Conservation (phyloP, 2,329 filamentous ascomycete genomes). For the Xylariomycetidae sp. region DNA sequence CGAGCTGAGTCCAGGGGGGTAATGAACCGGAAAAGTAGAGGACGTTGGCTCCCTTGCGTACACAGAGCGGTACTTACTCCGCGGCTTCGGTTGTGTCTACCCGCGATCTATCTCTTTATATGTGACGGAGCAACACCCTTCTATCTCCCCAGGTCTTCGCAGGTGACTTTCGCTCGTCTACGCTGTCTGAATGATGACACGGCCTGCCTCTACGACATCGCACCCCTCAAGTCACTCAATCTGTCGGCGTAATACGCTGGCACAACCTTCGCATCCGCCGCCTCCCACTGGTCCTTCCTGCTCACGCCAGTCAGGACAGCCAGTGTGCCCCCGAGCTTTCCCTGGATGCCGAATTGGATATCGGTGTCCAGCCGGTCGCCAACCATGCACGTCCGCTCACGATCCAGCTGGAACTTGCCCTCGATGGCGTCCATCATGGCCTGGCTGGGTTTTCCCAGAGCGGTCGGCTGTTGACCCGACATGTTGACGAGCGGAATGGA, state of each 20-base stretch:
- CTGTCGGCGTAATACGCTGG: constrained; percentile 81
- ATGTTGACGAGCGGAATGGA: constrained; percentile 73
- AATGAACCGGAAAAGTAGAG: too few species aligned
- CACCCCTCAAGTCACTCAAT: constrained; percentile 64
- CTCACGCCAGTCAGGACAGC: constrained; percentile 87
- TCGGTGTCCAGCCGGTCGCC: constrained; percentile 92
- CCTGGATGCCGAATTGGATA: constrained; percentile 91
- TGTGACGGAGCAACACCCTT: too few species aligned
- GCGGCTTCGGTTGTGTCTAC: too few species aligned
- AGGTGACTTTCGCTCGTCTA: too few species aligned
- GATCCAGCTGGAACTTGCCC: constrained; percentile 87
- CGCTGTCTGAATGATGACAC: background rate
- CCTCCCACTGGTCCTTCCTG: constrained; percentile 77
- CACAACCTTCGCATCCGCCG: constrained; percentile 59
- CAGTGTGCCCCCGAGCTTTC: constrained; percentile 82
- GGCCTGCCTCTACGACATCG: constrained; percentile 10
- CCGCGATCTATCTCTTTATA: too few species aligned
- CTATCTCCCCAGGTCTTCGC: too few species aligned
- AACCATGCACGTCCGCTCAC: constrained; percentile 85
- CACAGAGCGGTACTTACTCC: too few species aligned
- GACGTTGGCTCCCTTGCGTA: too few species aligned
- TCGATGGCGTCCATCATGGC: constrained; percentile 99
- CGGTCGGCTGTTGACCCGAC: constrained; percentile 61
- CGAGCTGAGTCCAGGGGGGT: too few species aligned
- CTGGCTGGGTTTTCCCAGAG: constrained; percentile 90